Percentiles rank a stretch among this genome's conserved stretches.
Evolutionary conservation across 2,329 filamentous ascomycete species (phyloP).

Genomic region (Beauveria pseudobassiana): DNA sequence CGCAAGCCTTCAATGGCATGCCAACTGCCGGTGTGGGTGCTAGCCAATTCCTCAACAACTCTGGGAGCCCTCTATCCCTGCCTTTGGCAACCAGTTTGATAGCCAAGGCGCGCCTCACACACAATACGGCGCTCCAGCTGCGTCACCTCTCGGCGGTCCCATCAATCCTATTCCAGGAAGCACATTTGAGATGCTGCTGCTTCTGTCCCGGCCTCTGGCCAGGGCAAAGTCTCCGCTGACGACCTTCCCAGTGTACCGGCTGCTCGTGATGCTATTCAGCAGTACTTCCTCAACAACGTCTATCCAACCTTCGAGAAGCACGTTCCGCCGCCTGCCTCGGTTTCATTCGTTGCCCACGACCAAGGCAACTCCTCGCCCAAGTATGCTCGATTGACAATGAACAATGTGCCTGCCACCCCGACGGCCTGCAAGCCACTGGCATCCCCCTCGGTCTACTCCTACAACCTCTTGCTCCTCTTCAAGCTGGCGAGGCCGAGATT

Average conservation of each 20-base stretch:
- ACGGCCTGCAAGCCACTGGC: constrained; percentile 71
- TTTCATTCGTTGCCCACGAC: constrained; percentile 89
- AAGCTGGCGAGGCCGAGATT: constrained; percentile 77
- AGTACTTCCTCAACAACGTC: constrained; percentile 77
- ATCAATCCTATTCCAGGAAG: constrained; percentile 18
- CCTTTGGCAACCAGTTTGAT: constrained; percentile 37
- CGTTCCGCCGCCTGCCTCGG: constrained; percentile 76
- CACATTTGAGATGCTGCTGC: constrained; percentile 22
- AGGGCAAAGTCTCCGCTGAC: constrained; percentile 69
- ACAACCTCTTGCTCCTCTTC: constrained; percentile 77
- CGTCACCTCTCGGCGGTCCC: constrained; percentile 12
- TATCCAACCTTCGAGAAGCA: constrained; percentile 96
- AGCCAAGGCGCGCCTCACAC: constrained; percentile 18
- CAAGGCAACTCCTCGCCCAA: constrained; percentile 97
- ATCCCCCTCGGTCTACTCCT: constrained; percentile 81
- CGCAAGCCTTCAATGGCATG: constrained; percentile 63
- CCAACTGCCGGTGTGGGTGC: constrained; percentile 47
- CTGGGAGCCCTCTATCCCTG: constrained; percentile 19
- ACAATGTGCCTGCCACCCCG: constrained; percentile 81
- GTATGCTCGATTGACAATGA: constrained; percentile 83
- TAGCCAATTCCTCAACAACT: constrained; percentile 31
- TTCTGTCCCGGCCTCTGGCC: constrained; percentile 26
- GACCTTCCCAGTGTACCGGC: constrained; percentile 87
- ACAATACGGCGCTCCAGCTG: background rate
- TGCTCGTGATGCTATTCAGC: constrained; percentile 73